Conservation (phyloP, 371 early-diverging fungal genomes). For the Mortierella sp. region DNA sequence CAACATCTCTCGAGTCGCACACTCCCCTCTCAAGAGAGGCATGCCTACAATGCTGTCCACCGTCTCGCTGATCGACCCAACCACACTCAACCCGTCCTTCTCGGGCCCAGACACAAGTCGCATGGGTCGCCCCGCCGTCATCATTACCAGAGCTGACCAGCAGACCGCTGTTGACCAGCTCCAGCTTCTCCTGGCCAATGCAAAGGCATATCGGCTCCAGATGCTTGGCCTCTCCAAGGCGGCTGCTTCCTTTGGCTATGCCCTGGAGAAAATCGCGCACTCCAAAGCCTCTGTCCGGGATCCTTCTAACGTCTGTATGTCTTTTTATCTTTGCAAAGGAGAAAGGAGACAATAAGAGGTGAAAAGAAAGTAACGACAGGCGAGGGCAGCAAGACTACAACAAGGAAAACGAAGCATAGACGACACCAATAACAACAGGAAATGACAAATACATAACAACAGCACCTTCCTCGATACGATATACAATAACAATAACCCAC, state of each 20-base stretch:
- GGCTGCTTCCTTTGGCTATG: constrained; percentile 65
- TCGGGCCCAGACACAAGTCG: constrained; percentile 47
- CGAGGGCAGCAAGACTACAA: too few relatives aligned
- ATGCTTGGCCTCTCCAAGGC: constrained; percentile 63
- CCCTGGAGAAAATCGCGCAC: constrained; percentile 65
- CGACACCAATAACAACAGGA: too few relatives aligned
- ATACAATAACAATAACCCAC: not conserved
- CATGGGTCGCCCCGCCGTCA: constrained; percentile 41
- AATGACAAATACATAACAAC: not conserved
- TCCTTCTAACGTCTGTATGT: constrained; percentile 47
- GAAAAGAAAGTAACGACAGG: too few relatives aligned
- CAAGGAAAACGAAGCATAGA: too few relatives aligned
- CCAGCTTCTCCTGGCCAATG: constrained; percentile 57
- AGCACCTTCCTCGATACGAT: not conserved
- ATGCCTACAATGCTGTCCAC: constrained; percentile 47
- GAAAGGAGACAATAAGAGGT: too few relatives aligned
- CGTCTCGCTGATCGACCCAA: constrained; percentile 55
- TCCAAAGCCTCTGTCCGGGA: constrained; percentile 60
- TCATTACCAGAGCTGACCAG: constrained; percentile 52
- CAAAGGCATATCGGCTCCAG: constrained; percentile 64
- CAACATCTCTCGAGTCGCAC: not conserved
- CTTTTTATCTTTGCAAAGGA: not conserved
- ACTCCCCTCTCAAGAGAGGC: not conserved
- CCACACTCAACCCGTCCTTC: constrained; percentile 55
- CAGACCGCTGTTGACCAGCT: constrained; percentile 43